These are phyloP conservation scores for Astrocystis sublimbata DNA, from an alignment of 495 filamentous ascomycete species.

Conservation along the genomic window DNA sequence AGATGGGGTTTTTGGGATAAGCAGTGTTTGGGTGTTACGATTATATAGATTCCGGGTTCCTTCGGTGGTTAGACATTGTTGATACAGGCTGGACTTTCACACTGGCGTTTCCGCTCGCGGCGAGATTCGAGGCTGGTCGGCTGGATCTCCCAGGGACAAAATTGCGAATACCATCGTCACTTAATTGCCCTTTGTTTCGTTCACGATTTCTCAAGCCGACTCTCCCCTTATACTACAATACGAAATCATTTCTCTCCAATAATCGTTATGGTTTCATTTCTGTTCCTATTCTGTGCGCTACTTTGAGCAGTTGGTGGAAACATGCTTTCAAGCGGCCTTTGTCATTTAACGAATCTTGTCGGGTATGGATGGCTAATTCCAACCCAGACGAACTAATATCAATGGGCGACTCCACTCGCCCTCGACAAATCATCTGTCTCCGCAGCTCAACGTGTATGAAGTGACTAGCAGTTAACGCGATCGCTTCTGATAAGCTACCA, in stretches of 20 bases:
- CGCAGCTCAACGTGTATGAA: background rate
- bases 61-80: slow-evolving; percentile 35
- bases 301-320: background rate
- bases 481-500: background rate
- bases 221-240: background rate
- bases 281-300: slow-evolving; percentile 1
- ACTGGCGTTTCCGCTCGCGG: slow-evolving; percentile 14
- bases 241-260: background rate
- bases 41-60: slow-evolving; percentile 37
- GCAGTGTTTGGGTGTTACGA: slow-evolving; percentile 27
- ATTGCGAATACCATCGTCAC: slow-evolving; percentile 17
- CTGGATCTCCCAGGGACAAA: slow-evolving; percentile 13
- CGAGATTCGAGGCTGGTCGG: slow-evolving; percentile 11
- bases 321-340: background rate
- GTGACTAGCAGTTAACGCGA: background rate
- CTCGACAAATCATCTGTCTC: slow-evolving; percentile 2
- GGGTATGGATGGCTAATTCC: background rate
- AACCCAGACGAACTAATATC: background rate
- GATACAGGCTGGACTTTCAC: slow-evolving; percentile 22
- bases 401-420: slow-evolving; percentile 11
- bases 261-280: background rate
- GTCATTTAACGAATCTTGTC: background rate
- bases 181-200: slow-evolving; percentile 9
- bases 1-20: slow-evolving; percentile 21
- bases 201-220: background rate